Evolutionary conservation across 2,329 filamentous ascomycete genomes (phyloP), one percentile per base, ranked within the genome.

Genomic region (Pyricularia pennisetigena): DNA sequence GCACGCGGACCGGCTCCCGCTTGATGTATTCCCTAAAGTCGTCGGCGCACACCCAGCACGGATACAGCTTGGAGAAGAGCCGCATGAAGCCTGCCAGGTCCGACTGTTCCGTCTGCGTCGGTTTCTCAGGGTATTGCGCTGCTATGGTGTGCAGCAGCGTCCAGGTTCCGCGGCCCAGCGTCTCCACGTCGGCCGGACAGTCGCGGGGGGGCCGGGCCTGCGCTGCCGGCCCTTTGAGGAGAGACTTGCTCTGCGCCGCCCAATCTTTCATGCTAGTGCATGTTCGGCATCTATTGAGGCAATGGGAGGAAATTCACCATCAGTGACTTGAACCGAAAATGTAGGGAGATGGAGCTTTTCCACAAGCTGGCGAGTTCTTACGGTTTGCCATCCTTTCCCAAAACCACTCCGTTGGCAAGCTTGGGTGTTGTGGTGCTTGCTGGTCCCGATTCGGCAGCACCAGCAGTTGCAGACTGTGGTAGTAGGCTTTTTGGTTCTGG

Each of bases 1-100:
- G 81, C 9, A 86, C 81, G 70, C 78, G 77, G 57, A 94, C 88
- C 75, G 86, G 86, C 72, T 94, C 90, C 71, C 85, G 84, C 70
- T 82, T 83, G 82, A 98, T 89, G 85, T 94, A 98, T 0, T 77
- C 77, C 77, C 90, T 90, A 78, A 99, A 97, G 76, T 98, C 94
- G 70, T 94, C 90, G 41, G 94, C 95, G 78, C 95, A 99, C 3
- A 91, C 86, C 93, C 94, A 97, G 82, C 95, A 99, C 4, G 95
- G 95, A 76, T 99, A 99, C 24, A 98, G 79, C 72, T 90, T 90
- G 29, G 91, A 89, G 77, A 99, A 97, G 2, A 93, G 83, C 28
- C 82, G 81, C 73, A 99, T 84, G 79, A 99, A 98, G 67, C 86
- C 84, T 68, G 83, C 83, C 73, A 96, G 90, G 73, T 97, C 90